Evolutionary conservation across 31 red algal species (phyloP), one percentile per base, ranked within the genome.

Genomic region (Bonnemaisonia californica): DNA sequence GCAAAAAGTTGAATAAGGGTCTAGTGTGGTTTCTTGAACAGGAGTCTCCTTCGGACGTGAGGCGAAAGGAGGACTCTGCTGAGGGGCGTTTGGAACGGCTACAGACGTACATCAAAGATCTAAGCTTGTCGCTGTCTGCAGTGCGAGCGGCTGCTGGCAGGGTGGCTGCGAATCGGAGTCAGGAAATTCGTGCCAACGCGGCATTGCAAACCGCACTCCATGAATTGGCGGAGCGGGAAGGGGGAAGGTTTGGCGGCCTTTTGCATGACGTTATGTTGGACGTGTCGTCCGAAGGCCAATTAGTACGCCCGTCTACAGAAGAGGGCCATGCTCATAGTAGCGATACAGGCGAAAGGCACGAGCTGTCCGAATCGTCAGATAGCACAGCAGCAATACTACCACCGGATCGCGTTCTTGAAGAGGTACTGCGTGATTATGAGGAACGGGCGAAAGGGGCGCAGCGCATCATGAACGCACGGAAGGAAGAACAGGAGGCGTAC

Each of bases 401-500:
- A 7, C n/a, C 37, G 4, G 71, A 27, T 12, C 40, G 71, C 4
- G 31, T 63, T 66, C 37, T 90, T 57, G 67, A 74, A 40, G 85
- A 79, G 19, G 81, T 85, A 0, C 65, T 92, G 36, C 51, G 54
- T 2, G 89, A 92, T 72, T 84, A 85, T 76, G 89, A 84, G 68
- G 80, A 84, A 62, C 42, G 81, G 2, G 81, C 81, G 1, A 80
- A 56, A 3, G 90, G 90, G 12, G 90, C 82, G 54, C 67, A 93
- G 39, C 40, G 77, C 4, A 93, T 93, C 24, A 85, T 93, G 77
- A 76, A 74, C 47, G 60, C 76, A 12, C 66, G 90, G 32, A 57
- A 47, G 59, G 82, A 93, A 24, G 90, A 93, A 55, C 90, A 87
- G 59, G 81, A 93, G 23, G 90, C 90, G 7, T 93, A 87, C 59